Percentiles rank a stretch among this genome's conserved stretches.
phyloP scores from a whole-genome alignment of 2,329 filamentous ascomycete species.

The Exophiala dermatitidis region DNA sequence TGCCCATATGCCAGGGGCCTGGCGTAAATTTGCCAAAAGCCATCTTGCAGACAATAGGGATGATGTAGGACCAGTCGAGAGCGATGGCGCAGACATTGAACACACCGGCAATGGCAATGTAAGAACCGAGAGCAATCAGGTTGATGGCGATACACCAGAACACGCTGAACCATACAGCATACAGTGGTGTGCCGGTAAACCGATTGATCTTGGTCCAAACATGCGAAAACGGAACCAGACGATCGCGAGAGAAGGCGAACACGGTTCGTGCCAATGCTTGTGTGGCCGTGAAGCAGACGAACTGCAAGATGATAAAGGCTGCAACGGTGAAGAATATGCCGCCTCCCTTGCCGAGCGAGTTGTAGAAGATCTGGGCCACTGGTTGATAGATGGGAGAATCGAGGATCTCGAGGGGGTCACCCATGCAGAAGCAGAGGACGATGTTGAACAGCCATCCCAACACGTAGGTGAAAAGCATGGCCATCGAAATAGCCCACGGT shows the following conservation, averaged over 20 bases:
- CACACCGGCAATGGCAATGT: conserved; percentile 42
- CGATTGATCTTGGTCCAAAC: conserved; percentile 47
- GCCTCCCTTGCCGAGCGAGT: conserved; percentile 48
- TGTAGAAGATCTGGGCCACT: conserved; percentile 53
- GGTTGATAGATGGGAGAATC: conserved; percentile 45
- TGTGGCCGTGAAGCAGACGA: conserved; percentile 52
- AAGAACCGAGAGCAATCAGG: conserved; percentile 51
- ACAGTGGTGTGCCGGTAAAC: conserved; percentile 46
- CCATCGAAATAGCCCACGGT: conserved; percentile 51
- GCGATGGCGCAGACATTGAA: conserved; percentile 43
- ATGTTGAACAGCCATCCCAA: conserved; percentile 53
- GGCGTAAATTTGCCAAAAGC: conserved; percentile 43
- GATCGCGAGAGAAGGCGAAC: conserved; percentile 51
- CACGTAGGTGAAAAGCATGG: conserved; percentile 50
- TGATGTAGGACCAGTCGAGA: conserved; percentile 47
- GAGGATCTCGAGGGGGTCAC: conserved; percentile 42
- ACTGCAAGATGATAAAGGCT: conserved; percentile 53
- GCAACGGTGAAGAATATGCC: conserved; percentile 51
- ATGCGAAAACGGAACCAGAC: conserved; percentile 42
- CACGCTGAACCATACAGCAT: conserved; percentile 51
- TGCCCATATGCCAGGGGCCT: conserved; percentile 49
- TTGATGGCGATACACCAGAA: conserved; percentile 52
- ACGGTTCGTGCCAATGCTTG: conserved; percentile 49
- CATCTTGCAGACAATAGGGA: conserved; percentile 51
- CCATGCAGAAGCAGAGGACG: conserved; percentile 52